Evolutionary conservation across 1,284 basidiomycete species (phyloP), one percentile per base, ranked within the genome.

Genomic region (Vanrija pseudolonga): DNA sequence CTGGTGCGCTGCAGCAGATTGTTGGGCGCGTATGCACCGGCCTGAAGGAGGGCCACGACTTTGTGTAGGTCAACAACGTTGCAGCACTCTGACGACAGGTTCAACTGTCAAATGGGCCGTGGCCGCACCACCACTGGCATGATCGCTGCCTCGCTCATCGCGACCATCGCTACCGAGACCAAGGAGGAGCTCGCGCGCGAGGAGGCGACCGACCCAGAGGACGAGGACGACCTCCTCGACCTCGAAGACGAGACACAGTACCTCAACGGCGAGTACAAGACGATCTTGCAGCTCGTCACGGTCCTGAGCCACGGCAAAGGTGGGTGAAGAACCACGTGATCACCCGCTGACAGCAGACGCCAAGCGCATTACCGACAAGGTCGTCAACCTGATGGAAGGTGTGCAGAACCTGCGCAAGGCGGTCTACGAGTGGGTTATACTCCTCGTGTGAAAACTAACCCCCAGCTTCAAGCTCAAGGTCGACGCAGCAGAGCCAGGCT

Each of bases 221-320:
- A 69, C 6, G 77, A 79, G 12, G 49, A 63, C 24, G 63, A 69
- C 4, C 46, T 86, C 55, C 88, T 89, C 69, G 88, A 87, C 0
- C 84, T 84, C 1, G 87, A 87, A 4, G 90, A 93, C 68, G 87
- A 89, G 63, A 85, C 89, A 65, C 89, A 88, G 2, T 93, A 92
- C 74, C 78, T 90, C 47, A 86, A 90, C 77, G 91, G 95, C 47
- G 95, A 98, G 71, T 99, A 97, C 80, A 97, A 97, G 77, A 90
- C 87, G 3, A 97, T 98, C 56, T 77, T 99, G 42, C 92, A 96
- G 66, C 86, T 99, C 24, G 72, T 74, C 1, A 71, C 72, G 3
- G 72, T 74, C 6, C 59, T 74, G 38, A 64, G 63, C 37, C 71
- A 72, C 54, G 72, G 72, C 5, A 73, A 74, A 55, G 61, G 69